Evolutionary conservation across 306 rosid species (phyloP).

Genomic region (Corylus avellana): DNA sequence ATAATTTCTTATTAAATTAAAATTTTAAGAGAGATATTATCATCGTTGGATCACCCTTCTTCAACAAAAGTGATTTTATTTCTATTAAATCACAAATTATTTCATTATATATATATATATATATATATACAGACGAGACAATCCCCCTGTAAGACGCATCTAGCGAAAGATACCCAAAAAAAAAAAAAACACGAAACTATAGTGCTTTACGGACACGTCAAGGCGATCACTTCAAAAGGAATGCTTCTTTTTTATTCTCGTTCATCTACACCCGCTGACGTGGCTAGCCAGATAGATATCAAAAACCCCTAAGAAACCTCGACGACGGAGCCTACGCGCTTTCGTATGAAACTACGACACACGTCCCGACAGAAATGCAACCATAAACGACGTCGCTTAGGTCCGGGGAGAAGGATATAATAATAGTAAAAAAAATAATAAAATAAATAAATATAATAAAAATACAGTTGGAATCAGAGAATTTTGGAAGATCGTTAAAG

Average conservation of each 20-base stretch:
- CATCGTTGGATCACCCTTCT: too few species aligned
- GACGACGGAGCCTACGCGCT: constrained; percentile 29
- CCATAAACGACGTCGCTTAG: background rate
- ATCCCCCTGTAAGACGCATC: background rate
- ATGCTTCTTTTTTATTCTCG: constrained; percentile 5
- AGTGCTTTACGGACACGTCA: constrained; percentile 30
- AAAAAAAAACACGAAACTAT: background rate
- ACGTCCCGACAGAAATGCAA: background rate
- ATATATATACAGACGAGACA: too few species aligned
- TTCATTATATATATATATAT: too few species aligned
- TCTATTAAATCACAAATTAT: too few species aligned
- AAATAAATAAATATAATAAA: background rate
- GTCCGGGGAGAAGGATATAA: background rate
- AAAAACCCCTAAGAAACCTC: background rate
- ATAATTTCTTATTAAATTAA: too few species aligned
- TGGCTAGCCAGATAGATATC: constrained; percentile 27
- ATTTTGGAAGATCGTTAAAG: background rate
- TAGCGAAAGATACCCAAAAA: too few species aligned
- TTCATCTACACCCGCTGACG: constrained; percentile 34
- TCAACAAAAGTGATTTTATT: too few species aligned
- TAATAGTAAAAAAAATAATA: background rate
- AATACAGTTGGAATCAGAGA: background rate
- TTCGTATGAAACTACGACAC: background rate
- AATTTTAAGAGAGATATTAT: too few species aligned
- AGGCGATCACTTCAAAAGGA: background rate